phyloP scores from a whole-genome alignment of 176 grass and related monocot genomes.

The Neostapfia colusana region DNA sequence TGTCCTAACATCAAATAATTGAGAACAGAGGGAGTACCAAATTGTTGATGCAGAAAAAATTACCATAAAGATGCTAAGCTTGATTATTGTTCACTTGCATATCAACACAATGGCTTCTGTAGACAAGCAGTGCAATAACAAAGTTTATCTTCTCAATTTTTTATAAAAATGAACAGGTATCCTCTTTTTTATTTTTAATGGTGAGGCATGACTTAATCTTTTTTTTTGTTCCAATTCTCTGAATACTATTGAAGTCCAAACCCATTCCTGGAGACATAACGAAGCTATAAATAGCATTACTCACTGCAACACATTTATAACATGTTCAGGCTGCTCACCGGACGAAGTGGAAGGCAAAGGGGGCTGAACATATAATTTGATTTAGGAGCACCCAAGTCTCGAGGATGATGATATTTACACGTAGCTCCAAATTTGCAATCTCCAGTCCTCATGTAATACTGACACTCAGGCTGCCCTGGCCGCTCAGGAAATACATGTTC shows the following conservation, averaged over 20 bases:
- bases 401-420: conserved; percentile 84
- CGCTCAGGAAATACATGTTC: conserved; percentile 68
- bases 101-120: too few species aligned
- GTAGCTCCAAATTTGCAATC: conserved; percentile 79
- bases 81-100: too few species aligned
- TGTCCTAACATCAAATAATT: too few species aligned
- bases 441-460: conserved; percentile 75
- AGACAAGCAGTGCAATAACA: too few species aligned
- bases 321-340: conserved; percentile 48
- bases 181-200: neutral
- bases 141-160: neutral
- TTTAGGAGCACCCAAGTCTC: conserved; percentile 57
- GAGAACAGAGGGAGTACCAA: too few species aligned
- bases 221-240: conserved; percentile 17
- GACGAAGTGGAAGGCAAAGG: conserved; percentile 72
- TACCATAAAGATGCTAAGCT: too few species aligned
- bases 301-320: conserved; percentile 18
- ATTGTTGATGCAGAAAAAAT: neutral
- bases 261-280: neutral
- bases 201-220: neutral
- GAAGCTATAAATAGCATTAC: conserved; percentile 17
- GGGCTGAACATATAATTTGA: conserved; percentile 53
- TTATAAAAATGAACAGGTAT: neutral
- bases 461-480: conserved; percentile 77
- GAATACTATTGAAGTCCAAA: conserved; percentile 3